Percentiles rank a stretch among this genome's conserved stretches.
Evolutionary conservation across 257 asterid genomes (phyloP).

Genomic region (Cynanchum wilfordii): DNA sequence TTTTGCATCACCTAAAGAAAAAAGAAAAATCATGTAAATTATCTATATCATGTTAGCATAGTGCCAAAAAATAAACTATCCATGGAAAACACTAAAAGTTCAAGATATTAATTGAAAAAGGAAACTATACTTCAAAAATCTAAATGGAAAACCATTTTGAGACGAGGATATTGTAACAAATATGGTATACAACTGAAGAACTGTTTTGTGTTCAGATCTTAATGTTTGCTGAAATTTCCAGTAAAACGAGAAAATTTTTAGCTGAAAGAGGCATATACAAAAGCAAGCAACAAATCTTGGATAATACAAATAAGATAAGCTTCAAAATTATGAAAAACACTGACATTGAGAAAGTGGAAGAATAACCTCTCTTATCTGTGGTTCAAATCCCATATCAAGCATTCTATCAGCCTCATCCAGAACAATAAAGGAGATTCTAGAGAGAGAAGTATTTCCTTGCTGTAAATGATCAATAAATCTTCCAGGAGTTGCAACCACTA

Average conservation of each 20-base stretch:
- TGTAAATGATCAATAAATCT: conserved; percentile 84
- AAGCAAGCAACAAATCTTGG: neutral
- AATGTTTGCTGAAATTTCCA: neutral
- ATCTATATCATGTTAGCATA: conserved; percentile 1
- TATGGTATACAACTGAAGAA: neutral
- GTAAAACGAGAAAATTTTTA: neutral
- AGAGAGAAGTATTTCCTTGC: conserved; percentile 70
- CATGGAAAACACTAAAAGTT: neutral
- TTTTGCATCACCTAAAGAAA: conserved; percentile 68
- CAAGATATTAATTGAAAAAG: neutral
- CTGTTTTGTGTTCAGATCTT: neutral
- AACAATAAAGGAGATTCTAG: conserved; percentile 65
- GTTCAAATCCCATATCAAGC: conserved; percentile 98
- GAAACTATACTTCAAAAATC: neutral
- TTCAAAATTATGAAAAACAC: neutral
- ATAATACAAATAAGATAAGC: neutral
- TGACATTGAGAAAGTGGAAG: conserved; percentile 10
- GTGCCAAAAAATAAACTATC: neutral
- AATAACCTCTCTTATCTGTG: conserved; percentile 85
- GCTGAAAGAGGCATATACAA: neutral
- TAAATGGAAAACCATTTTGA: neutral
- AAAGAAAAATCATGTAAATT: conserved; percentile 14
- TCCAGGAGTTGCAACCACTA: conserved; percentile 95
- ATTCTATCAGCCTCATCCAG: conserved; percentile 93
- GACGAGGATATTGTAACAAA: neutral